A percentile compares a stretch with the other conserved stretches of the same genome.
Evolutionary conservation across 768 basidiomycete genomes (phyloP).

Genomic region (Hebeloma cylindrosporum): DNA sequence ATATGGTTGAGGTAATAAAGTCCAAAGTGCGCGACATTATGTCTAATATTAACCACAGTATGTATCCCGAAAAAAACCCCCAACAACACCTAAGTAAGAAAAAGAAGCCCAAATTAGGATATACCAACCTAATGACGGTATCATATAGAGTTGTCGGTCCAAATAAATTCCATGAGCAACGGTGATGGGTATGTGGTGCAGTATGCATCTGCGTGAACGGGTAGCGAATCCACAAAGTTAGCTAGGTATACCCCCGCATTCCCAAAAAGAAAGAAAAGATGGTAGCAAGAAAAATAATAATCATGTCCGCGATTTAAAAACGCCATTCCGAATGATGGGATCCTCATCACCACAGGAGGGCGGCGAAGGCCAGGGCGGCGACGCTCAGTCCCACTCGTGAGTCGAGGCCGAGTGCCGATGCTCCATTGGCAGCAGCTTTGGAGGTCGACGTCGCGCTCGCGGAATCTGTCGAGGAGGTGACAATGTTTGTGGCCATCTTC

Average conservation of each 20-base stretch:
- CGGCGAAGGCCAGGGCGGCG: slow-evolving; percentile 7
- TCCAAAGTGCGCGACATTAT: slow-evolving; percentile 1
- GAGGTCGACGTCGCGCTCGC: slow-evolving; percentile 9
- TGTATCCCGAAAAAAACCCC: not conserved
- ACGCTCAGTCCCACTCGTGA: slow-evolving; percentile 9
- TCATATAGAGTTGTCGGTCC: no score
- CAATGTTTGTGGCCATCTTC: no score
- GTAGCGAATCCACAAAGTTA: not conserved
- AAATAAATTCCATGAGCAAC: not conserved
- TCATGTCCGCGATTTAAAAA: not conserved
- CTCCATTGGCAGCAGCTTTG: slow-evolving; percentile 11
- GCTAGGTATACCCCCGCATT: not conserved
- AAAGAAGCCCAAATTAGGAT: not conserved
- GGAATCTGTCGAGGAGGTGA: no score
- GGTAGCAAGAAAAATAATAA: not conserved
- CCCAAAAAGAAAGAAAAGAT: not conserved
- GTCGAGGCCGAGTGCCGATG: slow-evolving; percentile 2
- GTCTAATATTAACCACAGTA: not conserved
- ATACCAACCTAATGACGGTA: no score
- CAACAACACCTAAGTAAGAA: not conserved
- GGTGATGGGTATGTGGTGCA: not conserved
- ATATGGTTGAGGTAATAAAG: not conserved
- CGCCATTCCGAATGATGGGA: not conserved
- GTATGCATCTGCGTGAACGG: not conserved
- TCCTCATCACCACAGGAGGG: slow-evolving; percentile 10